phyloP scores from a whole-genome alignment of 225 moss, liverwort and hornwort species.

The Sphagnum tenellum region DNA sequence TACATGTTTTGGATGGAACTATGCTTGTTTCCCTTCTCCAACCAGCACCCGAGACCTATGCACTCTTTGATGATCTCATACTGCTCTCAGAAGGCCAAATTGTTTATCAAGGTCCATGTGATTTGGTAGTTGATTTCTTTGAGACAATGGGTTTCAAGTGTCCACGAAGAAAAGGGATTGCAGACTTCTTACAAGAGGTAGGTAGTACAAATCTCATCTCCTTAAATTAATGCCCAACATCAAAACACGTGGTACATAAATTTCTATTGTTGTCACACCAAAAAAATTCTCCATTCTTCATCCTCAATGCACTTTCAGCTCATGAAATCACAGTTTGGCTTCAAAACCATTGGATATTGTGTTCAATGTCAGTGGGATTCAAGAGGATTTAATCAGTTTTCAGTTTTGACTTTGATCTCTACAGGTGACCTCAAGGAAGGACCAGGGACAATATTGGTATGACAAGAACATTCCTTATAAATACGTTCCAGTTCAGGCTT shows the following conservation, averaged over 20 bases:
- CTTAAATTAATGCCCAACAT: too few relatives aligned
- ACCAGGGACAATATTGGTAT: slow-evolving; percentile 75
- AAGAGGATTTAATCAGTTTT: too few relatives aligned
- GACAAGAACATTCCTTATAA: slow-evolving; percentile 25
- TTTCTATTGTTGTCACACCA: too few relatives aligned
- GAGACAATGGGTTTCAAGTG: slow-evolving; percentile 60
- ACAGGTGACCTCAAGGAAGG: slow-evolving; percentile 68
- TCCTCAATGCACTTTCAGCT: too few relatives aligned
- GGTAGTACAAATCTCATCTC: background rate
- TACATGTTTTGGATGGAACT: slow-evolving; percentile 72
- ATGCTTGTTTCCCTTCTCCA: slow-evolving; percentile 78
- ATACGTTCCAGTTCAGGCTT: slow-evolving; percentile 40
- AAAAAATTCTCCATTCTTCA: too few relatives aligned
- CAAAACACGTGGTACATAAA: too few relatives aligned
- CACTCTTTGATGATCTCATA: slow-evolving; percentile 75
- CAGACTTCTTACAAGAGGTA: slow-evolving; percentile 79
- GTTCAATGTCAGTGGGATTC: too few relatives aligned
- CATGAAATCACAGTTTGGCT: too few relatives aligned
- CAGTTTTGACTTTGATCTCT: background rate
- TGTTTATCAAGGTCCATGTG: slow-evolving; percentile 68
- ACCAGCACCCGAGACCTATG: slow-evolving; percentile 70
- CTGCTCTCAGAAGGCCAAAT: slow-evolving; percentile 67
- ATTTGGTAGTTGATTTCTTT: slow-evolving; percentile 60
- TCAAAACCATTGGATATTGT: too few relatives aligned
- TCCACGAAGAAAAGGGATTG: slow-evolving; percentile 72